Evolutionary conservation across 2,329 filamentous ascomycete species (phyloP).

Genomic region (Raffaelea ambrosiae): DNA sequence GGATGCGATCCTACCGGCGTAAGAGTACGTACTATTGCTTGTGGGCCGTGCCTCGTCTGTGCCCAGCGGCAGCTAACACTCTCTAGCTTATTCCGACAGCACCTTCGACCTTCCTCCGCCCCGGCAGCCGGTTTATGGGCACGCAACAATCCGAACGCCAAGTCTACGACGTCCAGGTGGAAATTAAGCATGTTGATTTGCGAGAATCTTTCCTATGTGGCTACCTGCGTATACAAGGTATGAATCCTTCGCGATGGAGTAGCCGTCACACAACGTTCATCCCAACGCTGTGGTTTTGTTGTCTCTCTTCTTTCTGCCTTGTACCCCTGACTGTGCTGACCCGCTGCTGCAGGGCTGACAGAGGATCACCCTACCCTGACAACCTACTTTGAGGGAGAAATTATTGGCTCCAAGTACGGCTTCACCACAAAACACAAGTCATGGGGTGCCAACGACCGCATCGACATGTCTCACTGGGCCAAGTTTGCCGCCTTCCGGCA

Average conservation of each 20-base stretch:
- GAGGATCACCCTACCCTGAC: constrained; percentile 96
- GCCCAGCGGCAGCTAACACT: not conserved
- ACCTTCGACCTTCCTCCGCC: constrained; percentile 78
- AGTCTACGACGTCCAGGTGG: constrained; percentile 90
- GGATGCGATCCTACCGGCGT: constrained; percentile 47
- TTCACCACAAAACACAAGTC: constrained; percentile 82
- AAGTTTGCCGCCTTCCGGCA: constrained; percentile 83
- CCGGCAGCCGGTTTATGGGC: constrained; percentile 81
- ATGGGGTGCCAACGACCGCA: constrained; percentile 89
- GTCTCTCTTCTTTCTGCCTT: no score
- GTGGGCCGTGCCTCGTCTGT: not conserved
- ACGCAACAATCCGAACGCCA: constrained; percentile 91
- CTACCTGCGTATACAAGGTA: constrained; percentile 91
- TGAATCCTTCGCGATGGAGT: constrained; percentile 9
- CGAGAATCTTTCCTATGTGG: constrained; percentile 90
- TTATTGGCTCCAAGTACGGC: constrained; percentile 90
- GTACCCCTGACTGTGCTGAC: not conserved
- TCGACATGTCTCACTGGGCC: constrained; percentile 87
- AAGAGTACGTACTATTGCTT: constrained; percentile 34
- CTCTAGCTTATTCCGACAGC: constrained; percentile 62
- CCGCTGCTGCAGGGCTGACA: constrained; percentile 59
- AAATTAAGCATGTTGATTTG: constrained; percentile 95
- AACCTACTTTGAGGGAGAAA: constrained; percentile 97
- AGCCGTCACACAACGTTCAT: no score
- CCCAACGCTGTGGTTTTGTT: no score